Base-by-base conservation (phyloP, 352 stramenopile genomes). In the Ophiocytium majus region DNA sequence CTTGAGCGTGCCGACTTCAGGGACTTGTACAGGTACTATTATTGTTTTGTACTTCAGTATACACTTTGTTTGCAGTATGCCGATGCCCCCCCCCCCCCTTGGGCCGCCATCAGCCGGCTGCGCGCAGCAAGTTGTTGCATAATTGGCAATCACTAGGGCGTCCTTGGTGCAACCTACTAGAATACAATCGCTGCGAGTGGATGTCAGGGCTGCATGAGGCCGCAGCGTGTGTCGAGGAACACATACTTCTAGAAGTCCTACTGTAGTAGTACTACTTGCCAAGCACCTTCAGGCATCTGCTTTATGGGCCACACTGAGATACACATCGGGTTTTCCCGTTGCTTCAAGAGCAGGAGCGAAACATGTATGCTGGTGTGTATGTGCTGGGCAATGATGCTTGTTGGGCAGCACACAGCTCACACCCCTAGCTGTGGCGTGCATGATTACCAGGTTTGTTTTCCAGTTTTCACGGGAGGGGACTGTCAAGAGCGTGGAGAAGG, bases 21-120 rank as follows among this genome's bases (percentile, higher is more conserved):
- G 50, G 36, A 50, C 5, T 81, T 81, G 5, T 81, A 81, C 36
- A 81, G 75, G 75, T 81, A 17, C 43, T 14, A 14, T 57, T 57
- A 57, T 57, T 14, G 43, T 57, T 14, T 57, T 14, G 14, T 14
- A 57, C 43, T 57, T n/a, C n/a, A n/a, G n/a, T n/a, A n/a, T n/a
- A n/a, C n/a, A n/a, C n/a, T n/a, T n/a, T n/a, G n/a, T n/a, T n/a
- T n/a, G n/a, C n/a, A n/a, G n/a, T n/a, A n/a, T n/a, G n/a, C n/a
- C n/a, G n/a, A n/a, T n/a, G n/a, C n/a, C n/a, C n/a, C n/a, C n/a
- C n/a, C n/a, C n/a, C n/a, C n/a, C n/a, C n/a, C n/a, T n/a, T n/a
- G n/a, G n/a, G n/a, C n/a, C n/a, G n/a, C n/a, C n/a, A n/a, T n/a
- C n/a, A n/a, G n/a, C n/a, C n/a, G n/a, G n/a, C n/a, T n/a, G n/a